Conservation (phyloP, 257 asterid genomes). For the Rauvolfia tetraphylla region DNA sequence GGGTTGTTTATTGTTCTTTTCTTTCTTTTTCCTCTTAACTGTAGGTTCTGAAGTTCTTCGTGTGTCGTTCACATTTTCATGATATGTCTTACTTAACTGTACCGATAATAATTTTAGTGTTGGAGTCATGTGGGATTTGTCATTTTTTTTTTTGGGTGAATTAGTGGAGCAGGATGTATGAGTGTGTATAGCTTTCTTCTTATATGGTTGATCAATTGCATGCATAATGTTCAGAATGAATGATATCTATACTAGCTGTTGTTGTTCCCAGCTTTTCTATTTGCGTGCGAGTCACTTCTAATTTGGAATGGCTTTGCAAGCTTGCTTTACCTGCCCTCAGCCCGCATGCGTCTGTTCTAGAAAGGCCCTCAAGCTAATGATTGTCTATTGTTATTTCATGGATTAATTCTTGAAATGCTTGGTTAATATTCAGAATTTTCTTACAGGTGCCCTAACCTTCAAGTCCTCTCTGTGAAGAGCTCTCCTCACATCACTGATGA, state of each 20-base stretch:
- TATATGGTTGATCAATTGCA: neutral
- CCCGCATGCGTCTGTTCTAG: neutral
- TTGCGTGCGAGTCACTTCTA: too few species aligned
- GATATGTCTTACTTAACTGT: neutral
- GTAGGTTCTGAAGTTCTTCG: too few species aligned
- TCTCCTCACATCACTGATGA: constrained; percentile 62
- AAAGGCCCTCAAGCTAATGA: neutral
- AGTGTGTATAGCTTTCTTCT: neutral
- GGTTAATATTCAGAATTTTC: neutral
- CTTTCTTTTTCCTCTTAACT: neutral
- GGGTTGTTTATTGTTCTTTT: neutral
- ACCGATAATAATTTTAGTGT: neutral
- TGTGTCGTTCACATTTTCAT: neutral
- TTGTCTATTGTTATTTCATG: neutral
- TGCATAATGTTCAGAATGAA: neutral
- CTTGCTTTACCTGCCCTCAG: neutral
- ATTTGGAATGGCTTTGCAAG: neutral
- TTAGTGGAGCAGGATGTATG: neutral
- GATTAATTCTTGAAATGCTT: neutral
- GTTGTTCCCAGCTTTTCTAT: neutral
- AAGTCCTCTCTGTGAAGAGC: constrained; percentile 70
- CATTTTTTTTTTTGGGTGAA: too few species aligned
- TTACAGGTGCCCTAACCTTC: constrained; percentile 73
- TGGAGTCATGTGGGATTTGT: neutral
- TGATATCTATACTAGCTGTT: neutral